Evolutionary conservation across 495 filamentous ascomycete species (phyloP).

Genomic region (Penicillium manginii): DNA sequence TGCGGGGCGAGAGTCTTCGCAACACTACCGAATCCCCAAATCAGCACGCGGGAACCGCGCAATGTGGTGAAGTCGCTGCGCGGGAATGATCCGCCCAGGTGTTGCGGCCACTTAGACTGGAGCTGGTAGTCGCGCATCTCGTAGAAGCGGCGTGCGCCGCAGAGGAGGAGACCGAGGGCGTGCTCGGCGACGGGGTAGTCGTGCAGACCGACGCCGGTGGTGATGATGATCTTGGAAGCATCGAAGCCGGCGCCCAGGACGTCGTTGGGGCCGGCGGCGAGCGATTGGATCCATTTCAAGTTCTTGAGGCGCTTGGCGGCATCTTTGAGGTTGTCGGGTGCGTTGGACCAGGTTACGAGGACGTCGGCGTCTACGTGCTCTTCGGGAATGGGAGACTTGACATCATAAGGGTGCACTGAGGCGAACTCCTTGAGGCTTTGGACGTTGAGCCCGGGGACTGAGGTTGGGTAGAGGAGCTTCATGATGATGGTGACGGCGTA

Average conservation of each 20-base stretch:
- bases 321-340: conserved; percentile 52
- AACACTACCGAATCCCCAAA: conserved; percentile 41
- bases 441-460: conserved; percentile 50
- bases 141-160: conserved; percentile 53
- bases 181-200: conserved; percentile 65
- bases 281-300: conserved; percentile 63
- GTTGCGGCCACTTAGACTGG: conserved; percentile 55
- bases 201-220: conserved; percentile 63
- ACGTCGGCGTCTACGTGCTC: conserved; percentile 56
- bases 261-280: conserved; percentile 65
- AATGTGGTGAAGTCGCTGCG: conserved; percentile 62
- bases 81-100: conserved; percentile 55
- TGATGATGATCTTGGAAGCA: conserved; percentile 41
- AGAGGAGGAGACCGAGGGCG: conserved; percentile 55
- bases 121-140: conserved; percentile 62
- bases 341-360: conserved; percentile 62
- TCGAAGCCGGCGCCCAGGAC: conserved; percentile 61
- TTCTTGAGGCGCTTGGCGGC: conserved; percentile 52
- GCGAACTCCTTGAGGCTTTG: conserved; percentile 56
- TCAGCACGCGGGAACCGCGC: conserved; percentile 45
- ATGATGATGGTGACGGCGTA: conserved; percentile 27
- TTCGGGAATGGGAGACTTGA: conserved; percentile 52
- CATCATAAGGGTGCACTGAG: conserved; percentile 57
- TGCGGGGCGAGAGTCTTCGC: conserved; percentile 37
- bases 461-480: conserved; percentile 67